These are phyloP conservation scores for Coleophoma crateriformis DNA, from an alignment of 2,329 filamentous ascomycete species.

Conservation along the genomic window DNA sequence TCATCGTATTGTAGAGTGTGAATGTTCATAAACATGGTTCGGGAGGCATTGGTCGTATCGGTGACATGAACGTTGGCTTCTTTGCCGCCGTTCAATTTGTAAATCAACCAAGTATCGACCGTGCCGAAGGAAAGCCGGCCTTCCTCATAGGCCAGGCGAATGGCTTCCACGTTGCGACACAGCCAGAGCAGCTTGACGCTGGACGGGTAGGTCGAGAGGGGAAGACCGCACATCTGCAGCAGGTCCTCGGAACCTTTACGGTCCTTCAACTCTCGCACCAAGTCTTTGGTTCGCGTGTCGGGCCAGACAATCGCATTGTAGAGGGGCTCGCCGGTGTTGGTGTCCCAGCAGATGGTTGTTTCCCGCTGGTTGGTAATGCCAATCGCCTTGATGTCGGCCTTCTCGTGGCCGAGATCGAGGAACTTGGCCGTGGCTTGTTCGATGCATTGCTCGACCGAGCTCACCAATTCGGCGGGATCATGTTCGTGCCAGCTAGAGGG, in stretches of 20 bases:
- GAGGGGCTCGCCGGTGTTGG: conserved; percentile 67
- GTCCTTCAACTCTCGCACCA: conserved; percentile 68
- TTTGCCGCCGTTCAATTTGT: conserved; percentile 69
- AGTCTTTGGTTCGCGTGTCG: conserved; percentile 67
- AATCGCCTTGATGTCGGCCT: conserved; percentile 65
- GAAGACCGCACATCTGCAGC: conserved; percentile 64
- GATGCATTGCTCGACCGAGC: conserved; percentile 70
- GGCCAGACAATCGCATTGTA: conserved; percentile 84
- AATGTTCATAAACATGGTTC: conserved; percentile 86
- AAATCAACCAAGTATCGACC: conserved; percentile 75
- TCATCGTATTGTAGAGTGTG: conserved; percentile 71
- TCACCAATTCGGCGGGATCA: conserved; percentile 68
- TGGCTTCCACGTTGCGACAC: conserved; percentile 59
- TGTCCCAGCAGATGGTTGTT: conserved; percentile 77
- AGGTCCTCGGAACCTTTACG: conserved; percentile 63
- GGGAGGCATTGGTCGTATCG: conserved; percentile 75
- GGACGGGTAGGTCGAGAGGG: conserved; percentile 77
- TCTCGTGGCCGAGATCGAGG: conserved; percentile 59
- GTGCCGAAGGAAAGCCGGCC: conserved; percentile 73
- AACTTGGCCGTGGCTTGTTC: conserved; percentile 67
- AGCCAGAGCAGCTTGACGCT: conserved; percentile 76
- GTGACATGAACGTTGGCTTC: conserved; percentile 65
- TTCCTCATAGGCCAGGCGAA: conserved; percentile 66
- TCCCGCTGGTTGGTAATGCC: conserved; percentile 84
- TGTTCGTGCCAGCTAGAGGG: conserved; percentile 73